Evolutionary conservation across 179 eudicot genomes (phyloP).

Genomic region (Pouteria campechiana): DNA sequence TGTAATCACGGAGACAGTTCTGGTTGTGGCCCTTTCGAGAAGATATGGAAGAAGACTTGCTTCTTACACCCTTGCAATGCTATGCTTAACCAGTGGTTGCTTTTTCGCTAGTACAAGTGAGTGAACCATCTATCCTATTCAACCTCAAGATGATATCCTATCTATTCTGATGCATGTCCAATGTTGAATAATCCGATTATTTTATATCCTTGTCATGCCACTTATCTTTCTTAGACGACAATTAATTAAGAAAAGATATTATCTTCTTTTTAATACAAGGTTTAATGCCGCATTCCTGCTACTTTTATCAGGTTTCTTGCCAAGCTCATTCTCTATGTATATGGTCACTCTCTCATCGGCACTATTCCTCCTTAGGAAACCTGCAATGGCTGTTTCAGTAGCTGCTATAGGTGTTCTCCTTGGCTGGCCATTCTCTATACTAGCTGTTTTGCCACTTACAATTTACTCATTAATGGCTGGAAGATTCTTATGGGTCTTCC

Average conservation of each 20-base stretch:
- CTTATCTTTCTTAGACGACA: too few relatives aligned
- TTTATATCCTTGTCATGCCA: too few relatives aligned
- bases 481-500: conserved; percentile 56
- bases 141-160: too few relatives aligned
- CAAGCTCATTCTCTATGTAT: conserved; percentile 97
- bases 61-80: conserved; percentile 79
- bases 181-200: too few relatives aligned
- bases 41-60: conserved; percentile 93
- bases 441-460: conserved; percentile 88
- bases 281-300: too few relatives aligned
- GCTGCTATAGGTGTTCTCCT: conserved; percentile 81
- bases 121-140: conserved; percentile 14
- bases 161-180: too few relatives aligned
- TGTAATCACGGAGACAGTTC: conserved; percentile 71
- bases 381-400: conserved; percentile 62
- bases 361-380: conserved; percentile 64
- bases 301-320: conserved; percentile 72
- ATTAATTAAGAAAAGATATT: too few relatives aligned
- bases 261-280: too few relatives aligned
- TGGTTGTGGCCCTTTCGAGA: conserved; percentile 84
- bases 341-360: conserved; percentile 89
- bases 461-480: conserved; percentile 49
- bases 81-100: conserved; percentile 91
- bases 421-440: conserved; percentile 93
- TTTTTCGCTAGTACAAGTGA: conserved; percentile 96